Base-by-base conservation (phyloP, 2,329 filamentous ascomycete species). In the Fusarium sp. region DNA sequence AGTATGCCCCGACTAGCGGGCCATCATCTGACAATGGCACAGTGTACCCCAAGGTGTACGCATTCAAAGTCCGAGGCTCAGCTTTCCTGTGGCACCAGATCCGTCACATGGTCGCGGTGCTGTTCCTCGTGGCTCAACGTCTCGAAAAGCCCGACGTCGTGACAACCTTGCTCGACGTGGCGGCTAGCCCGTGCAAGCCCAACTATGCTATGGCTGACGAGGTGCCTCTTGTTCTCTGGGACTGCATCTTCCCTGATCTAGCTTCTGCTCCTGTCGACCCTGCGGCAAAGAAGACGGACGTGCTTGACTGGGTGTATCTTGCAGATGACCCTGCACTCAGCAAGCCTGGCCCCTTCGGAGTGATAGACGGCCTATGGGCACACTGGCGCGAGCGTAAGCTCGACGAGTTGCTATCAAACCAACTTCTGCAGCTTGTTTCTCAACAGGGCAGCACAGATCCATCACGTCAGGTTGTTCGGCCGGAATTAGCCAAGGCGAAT, bases 31-130 rank as follows among this genome's bases (percentile, higher is more conserved):
- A 51, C 2, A 34, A 57, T 3, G 66, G 39, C 7, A 73, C 61
- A 0, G 66, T 63, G 7, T 76, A 80, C 57, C 87, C 90, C 7
- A 93, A 94, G 76, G 88, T 98, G 13, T 98, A 97, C 82, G 91
- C 92, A 66, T 97, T 99, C 80, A 91, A 92, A 62, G 90, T 99
- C 41, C 90, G 95, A 72, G 96, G 96, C 18, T 94, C 92, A 8
- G 96, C 95, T 2, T 99, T 99, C 80, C 83, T 99, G 48, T 99
- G 96, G 96, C 96, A 99, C 82, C 96, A 99, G 82, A 97, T 99
- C 72, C 91, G 96, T 27, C 94, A 95, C 83, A 95, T 99, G 89
- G 91, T 97, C n/a, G 89, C 91, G 15, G 85, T 98, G 7, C 84
- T 99, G n/a, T 98, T 99, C 83, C 85, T 96, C 11, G 90, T 98